Percentiles rank a stretch among this genome's conserved stretches.
Conservation (phyloP, 192 early-diverging fungal genomes). For the Umbelopsis ramanniana region DNA sequence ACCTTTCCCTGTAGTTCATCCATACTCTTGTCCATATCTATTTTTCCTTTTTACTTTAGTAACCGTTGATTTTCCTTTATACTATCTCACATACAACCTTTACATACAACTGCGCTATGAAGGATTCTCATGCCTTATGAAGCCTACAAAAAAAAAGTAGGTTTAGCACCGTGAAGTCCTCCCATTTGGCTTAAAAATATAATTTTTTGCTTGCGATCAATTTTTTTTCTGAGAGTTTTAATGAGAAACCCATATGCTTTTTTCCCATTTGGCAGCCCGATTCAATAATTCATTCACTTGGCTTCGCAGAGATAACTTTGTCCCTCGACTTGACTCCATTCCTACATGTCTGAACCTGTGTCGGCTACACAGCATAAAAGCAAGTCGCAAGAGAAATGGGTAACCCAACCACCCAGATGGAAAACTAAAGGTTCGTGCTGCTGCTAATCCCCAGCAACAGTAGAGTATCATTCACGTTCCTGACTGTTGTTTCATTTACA, state of each 20-base stretch:
- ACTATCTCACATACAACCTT: neutral
- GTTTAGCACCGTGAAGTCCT: no score
- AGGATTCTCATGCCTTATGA: neutral
- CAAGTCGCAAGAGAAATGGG: conserved; percentile 10
- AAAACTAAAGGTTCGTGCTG: conserved; percentile 15
- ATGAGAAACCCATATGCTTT: no score
- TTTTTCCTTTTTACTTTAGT: neutral
- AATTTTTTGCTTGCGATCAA: no score
- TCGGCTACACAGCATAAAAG: neutral
- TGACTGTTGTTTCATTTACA: neutral
- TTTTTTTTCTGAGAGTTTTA: no score
- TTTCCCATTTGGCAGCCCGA: neutral
- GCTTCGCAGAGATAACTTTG: neutral
- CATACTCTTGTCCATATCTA: conserved; percentile 1
- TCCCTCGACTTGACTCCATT: neutral
- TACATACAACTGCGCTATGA: neutral
- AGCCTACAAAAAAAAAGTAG: neutral
- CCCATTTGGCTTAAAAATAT: no score
- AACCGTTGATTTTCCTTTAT: neutral
- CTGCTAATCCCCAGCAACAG: neutral
- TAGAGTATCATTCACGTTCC: neutral
- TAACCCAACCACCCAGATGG: conserved; percentile 11
- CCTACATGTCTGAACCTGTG: conserved; percentile 7
- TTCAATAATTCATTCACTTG: neutral
- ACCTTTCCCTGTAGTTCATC: neutral